Evolutionary conservation across 2,329 filamentous ascomycete species (phyloP), one percentile per base, ranked within the genome.

Genomic region (Alternaria sp.): DNA sequence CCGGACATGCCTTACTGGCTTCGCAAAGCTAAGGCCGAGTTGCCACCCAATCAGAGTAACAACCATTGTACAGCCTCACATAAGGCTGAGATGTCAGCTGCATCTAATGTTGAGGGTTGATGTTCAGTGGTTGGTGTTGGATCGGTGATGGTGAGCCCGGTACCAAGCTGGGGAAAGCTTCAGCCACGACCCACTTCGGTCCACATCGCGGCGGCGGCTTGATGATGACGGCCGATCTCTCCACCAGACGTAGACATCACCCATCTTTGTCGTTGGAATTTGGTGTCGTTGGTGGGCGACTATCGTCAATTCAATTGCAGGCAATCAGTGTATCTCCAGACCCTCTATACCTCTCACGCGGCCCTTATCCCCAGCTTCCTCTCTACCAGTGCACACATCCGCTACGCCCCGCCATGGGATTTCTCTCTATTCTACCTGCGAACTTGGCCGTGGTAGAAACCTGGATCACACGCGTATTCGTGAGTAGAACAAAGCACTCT

Each of bases 381-480:
- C 11, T 11, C 30, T 41, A 30, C 36, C 11, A 11, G 42, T 32
- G 39, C 24, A 24, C 49, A 34, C 26, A 26, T 57, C 51, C 42
- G 30, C 48, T 11, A 30, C 38, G n/a, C 46, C 38, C 54, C 49
- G 65, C 54, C 51, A 91, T 91, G 89, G 84, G 85, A 44, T 85
- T 86, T 81, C 87, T 88, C 65, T 90, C 88, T 2, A 84, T 91
- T 59, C 83, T 91, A 34, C 89, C 89, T 1, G 80, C 83, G 18
- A 80, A 84, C 57, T 80, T 89, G 54, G 83, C 81, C 42, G 80
- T 81, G 39, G 74, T 90, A 53, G 89, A 91, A 74, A 84, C 82
- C 52, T 90, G 87, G 87, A 80, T 87, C 58, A 84, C 85, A 46
- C 83, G 87, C 9, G 72, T 87, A 44, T 91, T 90, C 74, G 88